These are phyloP conservation scores for Butyriboletus loyo DNA, from an alignment of 768 basidiomycete species.

Conservation along the genomic window DNA sequence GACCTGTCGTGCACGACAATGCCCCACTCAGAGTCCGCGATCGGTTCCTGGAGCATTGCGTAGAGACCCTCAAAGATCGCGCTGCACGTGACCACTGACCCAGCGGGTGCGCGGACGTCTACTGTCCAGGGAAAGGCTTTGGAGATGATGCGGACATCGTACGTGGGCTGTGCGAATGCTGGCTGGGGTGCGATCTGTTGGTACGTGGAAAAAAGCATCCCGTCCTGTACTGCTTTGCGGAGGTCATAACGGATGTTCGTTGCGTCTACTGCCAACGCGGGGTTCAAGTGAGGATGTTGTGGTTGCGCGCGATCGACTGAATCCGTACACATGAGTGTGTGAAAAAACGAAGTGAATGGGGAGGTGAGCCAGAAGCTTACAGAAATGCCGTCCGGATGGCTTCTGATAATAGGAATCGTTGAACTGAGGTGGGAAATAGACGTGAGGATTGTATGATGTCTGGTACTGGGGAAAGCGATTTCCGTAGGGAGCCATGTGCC, in stretches of 20 bases:
- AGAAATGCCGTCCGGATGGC: slow-evolving; percentile 12
- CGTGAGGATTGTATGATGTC: slow-evolving; percentile 28
- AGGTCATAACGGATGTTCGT: slow-evolving; percentile 51
- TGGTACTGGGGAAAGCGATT: slow-evolving; percentile 24
- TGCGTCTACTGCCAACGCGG: slow-evolving; percentile 50
- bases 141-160: slow-evolving; percentile 50
- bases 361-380: slow-evolving; percentile 8
- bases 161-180: slow-evolving; percentile 36
- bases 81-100: slow-evolving; percentile 42
- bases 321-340: background rate
- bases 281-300: slow-evolving; percentile 52
- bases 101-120: slow-evolving; percentile 42
- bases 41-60: slow-evolving; percentile 45
- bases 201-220: slow-evolving; percentile 44
- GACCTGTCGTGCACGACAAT: slow-evolving; percentile 45
- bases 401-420: slow-evolving; percentile 11
- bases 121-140: slow-evolving; percentile 66
- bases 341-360: background rate
- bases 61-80: slow-evolving; percentile 56
- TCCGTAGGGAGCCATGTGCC: slow-evolving; percentile 24
- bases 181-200: slow-evolving; percentile 34
- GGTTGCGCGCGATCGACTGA: slow-evolving; percentile 27
- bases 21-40: slow-evolving; percentile 70
- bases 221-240: slow-evolving; percentile 39
- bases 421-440: slow-evolving; percentile 27